phyloP scores from a whole-genome alignment of 306 rosid genomes.

The Rubus parviflorus region DNA sequence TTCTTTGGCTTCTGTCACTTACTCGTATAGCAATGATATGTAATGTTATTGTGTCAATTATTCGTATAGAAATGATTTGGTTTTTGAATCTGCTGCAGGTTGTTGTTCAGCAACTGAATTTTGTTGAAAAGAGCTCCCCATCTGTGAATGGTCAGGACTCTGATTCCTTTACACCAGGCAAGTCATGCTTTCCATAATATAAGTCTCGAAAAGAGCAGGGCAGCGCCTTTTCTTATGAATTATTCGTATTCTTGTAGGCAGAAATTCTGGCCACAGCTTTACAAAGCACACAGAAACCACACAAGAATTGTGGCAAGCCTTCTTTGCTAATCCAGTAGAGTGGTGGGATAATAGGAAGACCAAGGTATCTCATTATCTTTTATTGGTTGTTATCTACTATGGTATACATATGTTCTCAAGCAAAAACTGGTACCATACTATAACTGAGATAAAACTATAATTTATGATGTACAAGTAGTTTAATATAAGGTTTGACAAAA shows the following conservation, averaged over 20 bases:
- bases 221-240: conserved; percentile 7
- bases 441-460: background rate
- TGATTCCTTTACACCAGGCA: conserved; percentile 46
- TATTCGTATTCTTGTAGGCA: conserved; percentile 42
- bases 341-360: conserved; percentile 70
- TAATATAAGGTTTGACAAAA: background rate
- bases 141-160: conserved; percentile 47
- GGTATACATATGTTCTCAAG: background rate
- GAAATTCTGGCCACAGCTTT: conserved; percentile 37
- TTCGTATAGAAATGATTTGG: conserved; percentile 17
- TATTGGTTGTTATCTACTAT: background rate
- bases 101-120: conserved; percentile 78
- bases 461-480: background rate
- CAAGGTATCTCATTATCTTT: conserved; percentile 36
- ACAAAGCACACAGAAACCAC: conserved; percentile 49
- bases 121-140: conserved; percentile 55
- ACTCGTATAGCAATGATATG: too few relatives aligned
- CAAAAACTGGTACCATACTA: background rate
- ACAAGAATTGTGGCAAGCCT: conserved; percentile 80
- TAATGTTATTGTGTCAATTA: background rate
- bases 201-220: conserved; percentile 4
- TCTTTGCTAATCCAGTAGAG: conserved; percentile 55
- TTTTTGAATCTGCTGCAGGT: conserved; percentile 48
- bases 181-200: conserved; percentile 28
- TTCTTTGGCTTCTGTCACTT: conserved; percentile 31